Evolutionary conservation across 192 early-diverging fungal genomes (phyloP).

Genomic region (Coemansia sp.): DNA sequence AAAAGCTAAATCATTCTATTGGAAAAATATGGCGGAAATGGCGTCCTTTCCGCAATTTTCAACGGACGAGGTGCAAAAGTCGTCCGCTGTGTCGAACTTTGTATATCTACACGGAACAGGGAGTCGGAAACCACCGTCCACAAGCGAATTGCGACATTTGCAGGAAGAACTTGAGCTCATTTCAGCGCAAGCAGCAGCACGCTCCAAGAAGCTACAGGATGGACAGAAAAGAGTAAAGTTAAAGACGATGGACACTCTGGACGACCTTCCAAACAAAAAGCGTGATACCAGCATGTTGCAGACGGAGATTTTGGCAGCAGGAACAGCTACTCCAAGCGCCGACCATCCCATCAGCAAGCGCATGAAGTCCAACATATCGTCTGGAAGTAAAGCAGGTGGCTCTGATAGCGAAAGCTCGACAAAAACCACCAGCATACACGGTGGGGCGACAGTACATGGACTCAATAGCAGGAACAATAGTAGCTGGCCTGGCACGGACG

Average conservation of each 20-base stretch:
- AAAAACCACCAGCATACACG: constrained; percentile 13
- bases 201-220: constrained; percentile 25
- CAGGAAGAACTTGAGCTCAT: constrained; percentile 43
- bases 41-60: constrained; percentile 15
- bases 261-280: not conserved
- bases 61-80: constrained; percentile 34
- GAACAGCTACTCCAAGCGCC: constrained; percentile 5
- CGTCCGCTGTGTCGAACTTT: constrained; percentile 31
- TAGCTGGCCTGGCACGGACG: constrained; percentile 2
- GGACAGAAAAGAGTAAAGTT: constrained; percentile 1
- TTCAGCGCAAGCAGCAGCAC: constrained; percentile 19
- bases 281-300: not conserved
- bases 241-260: not conserved
- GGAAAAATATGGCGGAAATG: constrained; percentile 8
- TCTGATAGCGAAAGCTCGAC: constrained; percentile 46
- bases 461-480: not conserved
- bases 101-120: constrained; percentile 13
- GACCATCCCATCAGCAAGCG: constrained; percentile 36
- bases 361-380: constrained; percentile 12
- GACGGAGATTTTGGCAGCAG: not conserved
- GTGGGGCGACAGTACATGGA: constrained; percentile 2
- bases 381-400: constrained; percentile 8
- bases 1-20: not conserved
- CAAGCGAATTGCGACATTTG: constrained; percentile 37
- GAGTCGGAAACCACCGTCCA: constrained; percentile 13